Base-by-base conservation (phyloP, 2,329 filamentous ascomycete genomes). In the Apiospora aurea region DNA sequence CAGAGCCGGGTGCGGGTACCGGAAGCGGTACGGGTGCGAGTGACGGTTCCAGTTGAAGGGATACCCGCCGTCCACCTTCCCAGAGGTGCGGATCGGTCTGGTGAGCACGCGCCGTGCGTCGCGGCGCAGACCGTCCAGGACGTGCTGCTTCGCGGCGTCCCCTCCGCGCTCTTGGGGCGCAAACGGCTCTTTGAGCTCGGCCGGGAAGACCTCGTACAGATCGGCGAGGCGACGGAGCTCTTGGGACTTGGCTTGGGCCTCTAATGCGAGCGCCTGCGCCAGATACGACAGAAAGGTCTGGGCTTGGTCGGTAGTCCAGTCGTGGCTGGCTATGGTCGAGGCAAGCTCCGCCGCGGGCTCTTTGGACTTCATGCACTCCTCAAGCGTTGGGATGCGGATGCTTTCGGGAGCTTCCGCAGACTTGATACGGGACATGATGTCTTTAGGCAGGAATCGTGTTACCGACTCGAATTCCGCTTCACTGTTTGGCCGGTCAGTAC, bases 141-240 rank as follows among this genome's bases (percentile, higher is more conserved):
- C 34, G 21, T 68, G 66, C 7, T 47, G 24, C 41, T 43, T 46
- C 11, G 24, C 34, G 34, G 41, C 41, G 41, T 38, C 34, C 7
- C 34, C 41, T 10, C 66, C 16, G 24, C n/a, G 24, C 18, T 47
- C 66, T 7, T 68, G 43, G 24, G 66, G 34, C 16, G 43, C 66
- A 6, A 68, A 68, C 18, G 66, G 43, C 66, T 29, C 43, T 14
- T 68, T 68, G 66, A 68, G 66, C 10, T 29, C 29, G 66, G 41
- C 2, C 2, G 43, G 66, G 47, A 46, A 68, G 5, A 26, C 43
- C 29, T 47, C 43, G 14, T 68, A 14, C 1, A 68, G 43, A n/a
- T 68, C 66, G 4, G 66, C 66, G 16, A 68, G 66, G 46, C 66
- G 66, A n/a, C 6, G 4, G 8, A 68, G 66, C 43, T 68, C 66